Base-by-base conservation (phyloP, 148 eudicot species). In the Rhododendron williamsianum region DNA sequence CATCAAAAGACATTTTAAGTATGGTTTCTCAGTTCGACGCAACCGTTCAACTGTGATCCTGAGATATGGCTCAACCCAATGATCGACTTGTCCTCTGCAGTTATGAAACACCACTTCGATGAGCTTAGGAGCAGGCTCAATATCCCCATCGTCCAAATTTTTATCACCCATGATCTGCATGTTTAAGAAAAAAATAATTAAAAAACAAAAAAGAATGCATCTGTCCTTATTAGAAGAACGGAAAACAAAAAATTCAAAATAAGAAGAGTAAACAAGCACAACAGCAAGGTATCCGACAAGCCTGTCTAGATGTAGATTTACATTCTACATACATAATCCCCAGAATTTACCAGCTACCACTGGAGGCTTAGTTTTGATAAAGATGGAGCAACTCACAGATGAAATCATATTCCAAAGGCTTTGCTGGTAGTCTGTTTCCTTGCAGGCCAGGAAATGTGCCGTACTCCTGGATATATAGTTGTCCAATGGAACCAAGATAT, bases 111-210 rank as follows among this genome's bases (percentile, higher is more conserved):
- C 89, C 43, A 97, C 99, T 92, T 97, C 96, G 51, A 97, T 92
- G 81, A 97, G 98, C 93, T 97, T 97, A 83, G 99, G 99, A 88
- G 99, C 98, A 86, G 99, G 94, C 92, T 97, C 99, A 81, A 97
- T 95, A 88, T 97, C 99, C 83, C 93, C 88, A 85, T 97, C 99
- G 86, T 97, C 99, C 81, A 97, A 90, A 87, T 95, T 97, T 85
- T 91, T 91, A 88, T 97, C 98, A 81, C 91, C 91, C 99, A 97
- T 88, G 56, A 95, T 89, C 99, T 97, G 90, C 83, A 85, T 35
- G 52, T 80, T 6, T 54, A 85, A 46, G 78, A 30, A 10, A 25
- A 41, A 16, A 35, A 36, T 2, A 72, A 69, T 27, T 27, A 30
- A 73, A 35, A 5, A 16, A 73, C 9, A 73, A 36, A 27, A 73